Evolutionary conservation across 2,329 filamentous ascomycete species (phyloP), one percentile per base, ranked within the genome.

Genomic region (Hymenoscyphus albidus): DNA sequence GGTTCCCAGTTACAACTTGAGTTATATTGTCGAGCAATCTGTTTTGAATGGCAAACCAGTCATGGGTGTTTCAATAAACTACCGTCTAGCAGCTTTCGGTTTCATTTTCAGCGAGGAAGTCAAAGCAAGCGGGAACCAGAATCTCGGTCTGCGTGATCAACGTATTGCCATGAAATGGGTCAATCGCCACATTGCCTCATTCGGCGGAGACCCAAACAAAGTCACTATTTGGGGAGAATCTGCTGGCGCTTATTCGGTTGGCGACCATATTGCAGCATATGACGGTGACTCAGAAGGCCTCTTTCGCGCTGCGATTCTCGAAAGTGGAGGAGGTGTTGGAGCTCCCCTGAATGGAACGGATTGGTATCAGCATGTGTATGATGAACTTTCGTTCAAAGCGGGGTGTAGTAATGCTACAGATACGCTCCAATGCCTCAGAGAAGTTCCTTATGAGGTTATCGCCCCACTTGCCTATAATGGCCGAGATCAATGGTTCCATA

Each of bases 91-190:
- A 39, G 69, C 71, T 48, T 62, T 72, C 44, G 69, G 69, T 14
- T 72, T 70, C 48, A 68, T 67, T 13, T 64, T 66, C 32, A 64
- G 65, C 10, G 32, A 55, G 6, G 58, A 62, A 31, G 60, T 64
- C 18, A 32, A 54, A 18, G 39, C 64, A 13, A 80, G 80, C 59
- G 85, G 83, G 0, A 70, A 83, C 56, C 76, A 86, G 58, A 70
- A 69, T 54, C 56, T 70, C 40, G 88, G 88, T 2, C 75, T 89
- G 59, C 78, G 81, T 65, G 87, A 90, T 71, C 86, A 88, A 74
- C 80, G 83, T 66, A 71, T 81, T 31, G 80, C 84, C 16, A 77
- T 89, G 35, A 22, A 64, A 59, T 89, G 86, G 86, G 80, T 89
- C 44, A 78, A 80, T 64, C 80, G 84, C 65, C 84, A 85, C 65